A percentile compares a stretch with the other conserved stretches of the same genome.
Evolutionary conservation across 306 rosid species (phyloP).

Genomic region (Benincasa hispida): DNA sequence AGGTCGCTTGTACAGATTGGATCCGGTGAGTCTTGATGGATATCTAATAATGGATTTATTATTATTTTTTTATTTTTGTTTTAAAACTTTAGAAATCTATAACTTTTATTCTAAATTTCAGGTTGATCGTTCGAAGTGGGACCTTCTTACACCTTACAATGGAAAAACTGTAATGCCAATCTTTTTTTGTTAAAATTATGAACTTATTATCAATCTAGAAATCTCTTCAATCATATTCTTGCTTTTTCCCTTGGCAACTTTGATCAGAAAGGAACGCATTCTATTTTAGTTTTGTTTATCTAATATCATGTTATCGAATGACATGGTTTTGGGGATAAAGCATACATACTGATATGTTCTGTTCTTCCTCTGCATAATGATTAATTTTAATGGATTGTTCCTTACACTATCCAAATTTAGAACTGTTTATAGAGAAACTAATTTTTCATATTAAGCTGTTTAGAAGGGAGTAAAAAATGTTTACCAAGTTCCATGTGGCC

Average conservation of each 20-base stretch:
- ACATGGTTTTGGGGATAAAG: not conserved
- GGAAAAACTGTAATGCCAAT: constrained; percentile 67
- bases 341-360: not conserved
- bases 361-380: not conserved
- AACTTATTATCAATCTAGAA: not conserved
- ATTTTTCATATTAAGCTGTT: not conserved
- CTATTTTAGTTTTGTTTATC: not conserved
- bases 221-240: not conserved
- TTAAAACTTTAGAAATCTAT: not conserved
- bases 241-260: not conserved
- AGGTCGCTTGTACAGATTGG: constrained; percentile 45
- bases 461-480: not conserved
- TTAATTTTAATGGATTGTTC: not conserved
- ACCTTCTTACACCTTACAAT: constrained; percentile 32
- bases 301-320: not conserved
- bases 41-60: not conserved
- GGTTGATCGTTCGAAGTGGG: constrained; percentile 56
- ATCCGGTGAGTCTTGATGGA: constrained; percentile 41
- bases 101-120: constrained; percentile 20
- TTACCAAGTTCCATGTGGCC: not conserved
- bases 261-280: not conserved
- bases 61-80: not conserved
- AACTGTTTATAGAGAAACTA: not conserved
- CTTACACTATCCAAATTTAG: not conserved
- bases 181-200: not conserved